Evolutionary conservation across 2,329 filamentous ascomycete species (phyloP).

Genomic region (Ascochyta rabiei): DNA sequence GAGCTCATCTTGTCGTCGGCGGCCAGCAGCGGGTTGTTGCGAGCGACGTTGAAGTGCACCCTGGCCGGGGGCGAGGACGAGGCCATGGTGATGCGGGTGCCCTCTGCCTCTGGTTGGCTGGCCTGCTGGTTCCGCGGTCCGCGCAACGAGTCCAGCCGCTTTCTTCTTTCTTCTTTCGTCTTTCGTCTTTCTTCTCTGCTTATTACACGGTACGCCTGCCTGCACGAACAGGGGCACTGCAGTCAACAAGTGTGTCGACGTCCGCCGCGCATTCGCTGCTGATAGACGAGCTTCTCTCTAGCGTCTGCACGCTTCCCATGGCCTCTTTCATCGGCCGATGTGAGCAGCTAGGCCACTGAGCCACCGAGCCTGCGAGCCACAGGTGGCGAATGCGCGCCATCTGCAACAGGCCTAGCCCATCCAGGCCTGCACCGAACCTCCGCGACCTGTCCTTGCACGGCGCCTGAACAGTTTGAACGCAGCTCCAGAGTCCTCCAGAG

Average conservation of each 20-base stretch:
- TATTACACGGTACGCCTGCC: too few relatives aligned
- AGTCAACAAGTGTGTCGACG: too few relatives aligned
- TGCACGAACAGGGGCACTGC: too few relatives aligned
- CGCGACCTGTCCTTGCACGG: not conserved
- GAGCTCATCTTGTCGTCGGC: constrained; percentile 28
- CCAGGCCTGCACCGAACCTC: not conserved
- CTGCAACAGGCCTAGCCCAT: not conserved
- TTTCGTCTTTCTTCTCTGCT: too few relatives aligned
- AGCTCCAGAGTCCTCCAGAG: not conserved
- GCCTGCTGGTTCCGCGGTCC: not conserved
- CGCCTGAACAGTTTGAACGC: constrained; percentile 7
- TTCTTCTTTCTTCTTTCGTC: too few relatives aligned
- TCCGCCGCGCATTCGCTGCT: too few relatives aligned
- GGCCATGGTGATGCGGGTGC: constrained; percentile 25
- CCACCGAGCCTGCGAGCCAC: not conserved
- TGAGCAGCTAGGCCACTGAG: too few relatives aligned
- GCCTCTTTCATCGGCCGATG: too few relatives aligned
- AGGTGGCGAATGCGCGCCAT: constrained; percentile 6
- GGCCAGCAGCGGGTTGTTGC: constrained; percentile 23
- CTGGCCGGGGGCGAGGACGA: constrained; percentile 28
- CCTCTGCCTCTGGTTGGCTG: not conserved
- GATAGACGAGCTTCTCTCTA: too few relatives aligned
- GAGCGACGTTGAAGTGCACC: constrained; percentile 35
- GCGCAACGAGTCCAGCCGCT: too few relatives aligned
- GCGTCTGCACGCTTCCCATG: too few relatives aligned